Evolutionary conservation across 169 alveolate species (phyloP), one percentile per base, ranked within the genome.

Genomic region (Amoebophrya sp.): DNA sequence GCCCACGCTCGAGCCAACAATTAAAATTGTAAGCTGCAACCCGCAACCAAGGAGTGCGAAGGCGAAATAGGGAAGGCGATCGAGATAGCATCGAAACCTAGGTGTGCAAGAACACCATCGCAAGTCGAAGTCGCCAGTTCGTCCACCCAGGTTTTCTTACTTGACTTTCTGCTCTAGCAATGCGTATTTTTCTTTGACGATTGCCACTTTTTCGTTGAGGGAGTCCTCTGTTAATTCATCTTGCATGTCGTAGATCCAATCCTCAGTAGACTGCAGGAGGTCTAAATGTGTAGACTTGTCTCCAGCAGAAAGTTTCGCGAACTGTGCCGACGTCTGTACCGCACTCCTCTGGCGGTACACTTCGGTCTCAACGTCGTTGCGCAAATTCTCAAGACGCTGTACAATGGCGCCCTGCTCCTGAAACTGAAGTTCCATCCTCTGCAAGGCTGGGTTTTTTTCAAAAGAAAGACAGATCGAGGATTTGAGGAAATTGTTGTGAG

Each of bases 331-430:
- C 83, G 38, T 10, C 83, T 26, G 83, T 29, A 65, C 39, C 3
- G n/a, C 10, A 18, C 36, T 26, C 3, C 83, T 29, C 33, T 65
- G 83, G 33, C 83, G 83, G n/a, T 65, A 65, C 33, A 65, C 83
- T 36, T 65, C 83, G 36, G 83, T 36, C 83, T 65, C 83, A 6
- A 65, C 83, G 26, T 65, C 83, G 83, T 65, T 65, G 83, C 83
- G 83, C n/a, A 65, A 36, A 36, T 65, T 36, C 83, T 65, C 83
- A 29, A 65, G 26, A 1, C 26, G 18, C 83, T 65, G 12, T 36
- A 65, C 33, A 1, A 0, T 65, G 83, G 26, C 26, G 36, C 33
- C 83, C 83, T 65, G 83, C 36, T 29, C 83, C 83, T 65, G 83
- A 26, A 65, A 65, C 1, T 6, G 38, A 36, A 65, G 83, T 36